Conservation (phyloP, 768 basidiomycete species). For the Boletus tylopilopsis region DNA sequence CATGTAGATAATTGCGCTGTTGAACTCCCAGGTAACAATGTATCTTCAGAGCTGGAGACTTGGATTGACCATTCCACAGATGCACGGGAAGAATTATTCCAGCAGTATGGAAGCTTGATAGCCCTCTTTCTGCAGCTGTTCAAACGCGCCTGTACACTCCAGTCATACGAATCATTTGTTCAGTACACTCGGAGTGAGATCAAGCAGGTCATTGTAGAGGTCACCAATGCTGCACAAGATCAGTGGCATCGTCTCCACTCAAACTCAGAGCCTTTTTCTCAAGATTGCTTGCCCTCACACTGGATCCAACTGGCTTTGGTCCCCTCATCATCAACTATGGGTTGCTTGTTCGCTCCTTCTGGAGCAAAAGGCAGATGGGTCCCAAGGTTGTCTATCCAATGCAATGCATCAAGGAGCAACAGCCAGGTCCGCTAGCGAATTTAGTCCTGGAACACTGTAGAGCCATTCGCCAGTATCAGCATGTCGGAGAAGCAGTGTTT, state of each 20-base stretch:
- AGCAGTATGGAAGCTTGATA: too few species aligned
- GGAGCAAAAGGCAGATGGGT: not conserved
- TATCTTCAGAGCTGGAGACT: too few species aligned
- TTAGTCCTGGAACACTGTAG: not conserved
- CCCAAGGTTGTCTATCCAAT: slow-evolving; percentile 3
- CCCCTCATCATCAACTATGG: not conserved
- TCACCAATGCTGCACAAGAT: too few species aligned
- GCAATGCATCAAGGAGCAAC: slow-evolving; percentile 1
- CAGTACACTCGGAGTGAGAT: too few species aligned
- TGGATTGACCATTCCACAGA: too few species aligned
- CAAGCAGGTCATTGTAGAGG: too few species aligned
- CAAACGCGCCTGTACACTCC: too few species aligned
- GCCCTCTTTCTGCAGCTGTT: too few species aligned
- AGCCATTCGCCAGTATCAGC: not conserved
- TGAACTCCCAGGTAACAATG: too few species aligned
- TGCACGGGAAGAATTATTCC: too few species aligned
- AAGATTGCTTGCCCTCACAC: not conserved
- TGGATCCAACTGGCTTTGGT: not conserved
- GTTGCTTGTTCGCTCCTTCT: not conserved
- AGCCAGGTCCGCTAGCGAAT: slow-evolving; percentile 1
- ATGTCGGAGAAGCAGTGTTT: not conserved
- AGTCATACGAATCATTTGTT: too few species aligned
- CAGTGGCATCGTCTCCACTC: not conserved
- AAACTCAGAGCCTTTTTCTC: not conserved
- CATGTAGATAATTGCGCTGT: too few species aligned